Conservation (phyloP, 345 rosid genomes). For the Excoecaria cochinchinensis region DNA sequence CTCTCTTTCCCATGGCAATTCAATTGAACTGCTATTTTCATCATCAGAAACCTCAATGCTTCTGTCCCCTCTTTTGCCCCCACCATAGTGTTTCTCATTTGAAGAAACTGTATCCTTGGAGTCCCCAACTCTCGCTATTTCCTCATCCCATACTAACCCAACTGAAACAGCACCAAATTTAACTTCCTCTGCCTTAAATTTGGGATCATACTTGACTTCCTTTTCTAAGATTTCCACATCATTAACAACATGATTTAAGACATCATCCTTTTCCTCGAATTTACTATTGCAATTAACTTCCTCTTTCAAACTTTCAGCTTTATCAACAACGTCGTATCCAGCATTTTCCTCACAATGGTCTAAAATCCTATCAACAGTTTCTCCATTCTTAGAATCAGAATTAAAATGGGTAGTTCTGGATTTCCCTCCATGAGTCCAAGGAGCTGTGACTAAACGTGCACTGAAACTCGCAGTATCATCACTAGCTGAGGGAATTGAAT, state of each 20-base stretch:
- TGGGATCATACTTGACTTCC: constrained; percentile 14
- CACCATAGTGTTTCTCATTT: constrained; percentile 8
- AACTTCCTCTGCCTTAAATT: constrained; percentile 1
- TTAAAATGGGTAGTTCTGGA: constrained; percentile 21
- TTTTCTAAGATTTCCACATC: constrained; percentile 12
- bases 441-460: constrained; percentile 37
- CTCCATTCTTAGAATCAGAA: constrained; percentile 25
- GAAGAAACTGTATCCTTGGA: not conserved
- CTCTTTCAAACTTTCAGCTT: constrained; percentile 7
- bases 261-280: constrained; percentile 4
- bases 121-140: not conserved
- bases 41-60: not conserved
- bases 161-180: not conserved
- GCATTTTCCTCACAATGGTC: constrained; percentile 15
- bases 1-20: constrained; percentile 36
- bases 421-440: constrained; percentile 62
- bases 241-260: constrained; percentile 4
- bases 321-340: constrained; percentile 16
- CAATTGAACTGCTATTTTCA: constrained; percentile 13
- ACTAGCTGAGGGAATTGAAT: constrained; percentile 20
- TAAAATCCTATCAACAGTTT: constrained; percentile 1
- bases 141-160: constrained; percentile 4
- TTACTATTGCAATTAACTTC: constrained; percentile 13
- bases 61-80: constrained; percentile 9
- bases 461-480: constrained; percentile 32